Conservation (phyloP, 345 rosid species). For the Viola odorata region DNA sequence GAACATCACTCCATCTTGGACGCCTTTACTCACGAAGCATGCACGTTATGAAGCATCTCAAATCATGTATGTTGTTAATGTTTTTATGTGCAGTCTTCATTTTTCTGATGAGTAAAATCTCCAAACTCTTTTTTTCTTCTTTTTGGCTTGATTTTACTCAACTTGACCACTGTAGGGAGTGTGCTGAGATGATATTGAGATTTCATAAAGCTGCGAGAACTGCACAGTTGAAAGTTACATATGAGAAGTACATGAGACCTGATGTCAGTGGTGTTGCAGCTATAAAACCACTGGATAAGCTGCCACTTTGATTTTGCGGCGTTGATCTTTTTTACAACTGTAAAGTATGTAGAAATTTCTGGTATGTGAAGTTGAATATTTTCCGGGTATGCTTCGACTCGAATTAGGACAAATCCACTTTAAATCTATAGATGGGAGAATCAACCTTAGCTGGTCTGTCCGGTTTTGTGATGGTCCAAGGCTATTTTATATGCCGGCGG, state of each 20-base stretch:
- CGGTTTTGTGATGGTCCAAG: too few relatives aligned
- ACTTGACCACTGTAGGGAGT: conserved; percentile 50
- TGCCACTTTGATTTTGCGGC: conserved; percentile 19
- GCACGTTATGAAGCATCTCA: conserved; percentile 54
- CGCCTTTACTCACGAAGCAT: conserved; percentile 55
- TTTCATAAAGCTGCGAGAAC: conserved; percentile 63
- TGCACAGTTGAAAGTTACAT: conserved; percentile 58
- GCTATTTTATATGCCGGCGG: too few relatives aligned
- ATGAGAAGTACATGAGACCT: conserved; percentile 58
- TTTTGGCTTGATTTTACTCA: too few relatives aligned
- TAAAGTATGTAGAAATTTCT: not conserved
- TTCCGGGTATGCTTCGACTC: too few relatives aligned
- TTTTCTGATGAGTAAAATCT: not conserved
- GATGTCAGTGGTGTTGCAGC: conserved; percentile 47
- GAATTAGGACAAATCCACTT: too few relatives aligned
- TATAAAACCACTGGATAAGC: conserved; percentile 54
- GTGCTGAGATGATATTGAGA: conserved; percentile 68
- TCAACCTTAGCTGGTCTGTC: too few relatives aligned
- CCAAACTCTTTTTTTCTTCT: not conserved
- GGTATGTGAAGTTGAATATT: not conserved
- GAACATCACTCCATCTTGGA: conserved; percentile 66
- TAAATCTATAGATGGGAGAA: too few relatives aligned
- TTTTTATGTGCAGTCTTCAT: not conserved
- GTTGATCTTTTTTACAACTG: too few relatives aligned
- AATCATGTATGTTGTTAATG: conserved; percentile 44